These are phyloP conservation scores for Aureobasidium sp. DNA, from an alignment of 2,329 filamentous ascomycete genomes.

Conservation along the genomic window DNA sequence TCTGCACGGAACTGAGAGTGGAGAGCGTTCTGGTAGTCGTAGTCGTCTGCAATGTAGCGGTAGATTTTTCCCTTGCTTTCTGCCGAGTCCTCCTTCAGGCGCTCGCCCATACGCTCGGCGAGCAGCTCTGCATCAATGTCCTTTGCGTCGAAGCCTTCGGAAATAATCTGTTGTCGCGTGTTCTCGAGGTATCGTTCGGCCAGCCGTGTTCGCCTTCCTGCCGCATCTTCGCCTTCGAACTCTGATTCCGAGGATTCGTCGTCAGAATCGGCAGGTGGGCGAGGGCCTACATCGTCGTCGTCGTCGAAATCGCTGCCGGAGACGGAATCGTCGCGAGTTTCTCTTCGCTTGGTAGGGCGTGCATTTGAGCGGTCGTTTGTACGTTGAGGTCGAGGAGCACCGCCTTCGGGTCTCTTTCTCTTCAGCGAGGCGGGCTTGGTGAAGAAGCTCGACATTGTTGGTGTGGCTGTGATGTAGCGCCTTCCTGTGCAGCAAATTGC, in stretches of 20 bases:
- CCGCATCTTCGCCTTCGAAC: slow-evolving; percentile 73
- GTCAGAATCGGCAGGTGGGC: slow-evolving; percentile 3
- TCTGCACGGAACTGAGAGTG: slow-evolving; percentile 72
- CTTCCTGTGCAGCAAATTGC: not conserved
- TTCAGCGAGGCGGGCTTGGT: slow-evolving; percentile 82
- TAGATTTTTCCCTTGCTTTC: slow-evolving; percentile 88
- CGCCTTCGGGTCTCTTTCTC: slow-evolving; percentile 57
- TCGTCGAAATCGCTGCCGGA: slow-evolving; percentile 73
- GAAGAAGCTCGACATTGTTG: slow-evolving; percentile 81
- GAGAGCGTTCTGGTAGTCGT: slow-evolving; percentile 59
- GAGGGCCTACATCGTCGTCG: slow-evolving; percentile 31
- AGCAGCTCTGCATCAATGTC: slow-evolving; percentile 91
- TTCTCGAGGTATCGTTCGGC: slow-evolving; percentile 92
- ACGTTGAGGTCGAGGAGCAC: slow-evolving; percentile 34
- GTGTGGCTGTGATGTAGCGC: not conserved
- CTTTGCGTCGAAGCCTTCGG: slow-evolving; percentile 88
- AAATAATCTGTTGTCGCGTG: slow-evolving; percentile 62
- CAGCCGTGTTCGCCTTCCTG: slow-evolving; percentile 74
- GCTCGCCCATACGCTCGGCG: slow-evolving; percentile 51
- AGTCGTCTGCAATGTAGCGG: slow-evolving; percentile 63
- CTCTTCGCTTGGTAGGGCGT: slow-evolving; percentile 35
- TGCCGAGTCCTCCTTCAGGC: slow-evolving; percentile 83
- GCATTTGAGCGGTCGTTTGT: slow-evolving; percentile 39
- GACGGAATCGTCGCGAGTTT: slow-evolving; percentile 65
- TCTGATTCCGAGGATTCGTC: slow-evolving; percentile 35